Percentiles rank a stretch among this genome's conserved stretches.
Evolutionary conservation across 2,329 filamentous ascomycete genomes (phyloP).

Genomic region (Sphaerostilbella broomeana): DNA sequence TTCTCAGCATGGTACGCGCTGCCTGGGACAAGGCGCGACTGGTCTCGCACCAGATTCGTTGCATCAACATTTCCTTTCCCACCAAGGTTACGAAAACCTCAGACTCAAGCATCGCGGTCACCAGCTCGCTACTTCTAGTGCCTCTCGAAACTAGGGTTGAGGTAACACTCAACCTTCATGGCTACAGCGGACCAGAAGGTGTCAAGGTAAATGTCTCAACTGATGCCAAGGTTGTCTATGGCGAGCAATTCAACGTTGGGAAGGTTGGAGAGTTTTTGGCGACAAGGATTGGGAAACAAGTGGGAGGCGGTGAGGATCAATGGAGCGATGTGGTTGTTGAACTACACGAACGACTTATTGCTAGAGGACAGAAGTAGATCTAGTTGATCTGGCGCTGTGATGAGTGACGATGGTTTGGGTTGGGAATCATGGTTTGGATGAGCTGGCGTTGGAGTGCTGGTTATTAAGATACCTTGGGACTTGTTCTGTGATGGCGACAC

Average conservation of each 20-base stretch:
- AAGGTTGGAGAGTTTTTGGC: slow-evolving; percentile 69
- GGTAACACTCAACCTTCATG: slow-evolving; percentile 50
- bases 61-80: slow-evolving; percentile 57
- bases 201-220: slow-evolving; percentile 49
- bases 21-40: slow-evolving; percentile 60
- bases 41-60: slow-evolving; percentile 54
- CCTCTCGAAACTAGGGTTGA: slow-evolving; percentile 64
- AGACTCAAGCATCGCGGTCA: slow-evolving; percentile 59
- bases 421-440: slow-evolving; percentile 13
- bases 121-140: slow-evolving; percentile 54
- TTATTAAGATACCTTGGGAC: slow-evolving; percentile 12
- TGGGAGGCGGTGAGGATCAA: slow-evolving; percentile 28
- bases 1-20: slow-evolving; percentile 53
- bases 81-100: slow-evolving; percentile 57
- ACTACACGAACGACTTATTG: slow-evolving; percentile 48
- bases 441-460: slow-evolving; percentile 14
- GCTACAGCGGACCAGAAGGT: slow-evolving; percentile 38
- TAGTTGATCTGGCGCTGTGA: slow-evolving; percentile 14
- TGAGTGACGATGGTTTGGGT: slow-evolving; percentile 25
- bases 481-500: not conserved
- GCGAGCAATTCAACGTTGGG: slow-evolving; percentile 67
- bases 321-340: slow-evolving; percentile 54
- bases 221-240: slow-evolving; percentile 62
- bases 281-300: slow-evolving; percentile 42
- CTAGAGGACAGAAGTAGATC: slow-evolving; percentile 45